Conservation (phyloP, 1,139 yeast species). For the Nakaseomyces kungkrabaensis region DNA sequence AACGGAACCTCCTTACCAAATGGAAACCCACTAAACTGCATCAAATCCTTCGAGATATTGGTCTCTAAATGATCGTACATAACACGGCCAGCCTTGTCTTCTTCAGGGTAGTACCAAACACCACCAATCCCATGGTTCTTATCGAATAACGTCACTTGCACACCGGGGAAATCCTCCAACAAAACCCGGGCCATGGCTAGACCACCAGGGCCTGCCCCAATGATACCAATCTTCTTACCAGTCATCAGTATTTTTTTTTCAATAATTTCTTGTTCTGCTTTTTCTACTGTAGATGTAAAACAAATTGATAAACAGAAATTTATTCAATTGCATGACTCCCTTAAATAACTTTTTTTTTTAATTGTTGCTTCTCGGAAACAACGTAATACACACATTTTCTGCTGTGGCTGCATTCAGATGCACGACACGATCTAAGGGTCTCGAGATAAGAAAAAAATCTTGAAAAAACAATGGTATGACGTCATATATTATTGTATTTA, state of each 20-base stretch:
- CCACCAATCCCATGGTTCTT: conserved; percentile 22
- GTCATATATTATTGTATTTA: too few species aligned
- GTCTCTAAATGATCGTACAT: conserved; percentile 28
- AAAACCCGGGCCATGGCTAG: conserved; percentile 25
- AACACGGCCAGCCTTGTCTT: conserved; percentile 13
- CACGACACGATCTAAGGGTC: too few species aligned
- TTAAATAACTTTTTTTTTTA: too few species aligned
- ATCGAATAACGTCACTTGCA: conserved; percentile 18
- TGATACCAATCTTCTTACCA: conserved; percentile 18
- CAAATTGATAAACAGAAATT: too few species aligned
- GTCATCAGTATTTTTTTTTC: background rate
- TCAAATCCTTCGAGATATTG: conserved; percentile 21
- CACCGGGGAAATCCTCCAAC: conserved; percentile 9
- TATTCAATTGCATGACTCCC: too few species aligned
- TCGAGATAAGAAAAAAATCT: too few species aligned
- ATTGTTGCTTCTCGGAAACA: too few species aligned
- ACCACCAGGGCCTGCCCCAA: conserved; percentile 29
- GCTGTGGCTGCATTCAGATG: too few species aligned
- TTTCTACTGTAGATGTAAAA: background rate
- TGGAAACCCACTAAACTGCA: conserved; percentile 26
- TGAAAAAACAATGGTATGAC: too few species aligned
- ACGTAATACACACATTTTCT: too few species aligned
- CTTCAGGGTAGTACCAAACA: conserved; percentile 24
- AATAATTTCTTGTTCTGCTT: background rate
- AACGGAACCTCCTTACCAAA: conserved; percentile 13